Conservation (phyloP, 129 eudicot genomes). For the Centella asiatica region DNA sequence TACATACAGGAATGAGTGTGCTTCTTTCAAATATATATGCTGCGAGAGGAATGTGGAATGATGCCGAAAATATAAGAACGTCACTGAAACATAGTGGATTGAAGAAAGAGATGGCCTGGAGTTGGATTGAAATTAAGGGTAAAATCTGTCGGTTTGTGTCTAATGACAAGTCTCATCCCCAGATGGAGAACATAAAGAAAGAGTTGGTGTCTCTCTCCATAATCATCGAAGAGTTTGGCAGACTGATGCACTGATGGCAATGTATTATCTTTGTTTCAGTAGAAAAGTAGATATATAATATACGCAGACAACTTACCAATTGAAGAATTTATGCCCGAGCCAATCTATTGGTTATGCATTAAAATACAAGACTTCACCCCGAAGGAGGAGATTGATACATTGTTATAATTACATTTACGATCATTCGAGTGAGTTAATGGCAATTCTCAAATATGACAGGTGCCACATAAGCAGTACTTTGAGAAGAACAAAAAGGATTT, state of each 20-base stretch:
- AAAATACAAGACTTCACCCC: no score
- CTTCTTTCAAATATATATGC: slow-evolving; percentile 56
- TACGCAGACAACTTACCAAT: background rate
- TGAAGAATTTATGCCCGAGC: no score
- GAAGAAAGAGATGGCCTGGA: slow-evolving; percentile 55
- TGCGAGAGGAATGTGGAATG: slow-evolving; percentile 59
- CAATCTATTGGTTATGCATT: no score
- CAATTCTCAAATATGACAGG: background rate
- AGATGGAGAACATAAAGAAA: slow-evolving; percentile 26
- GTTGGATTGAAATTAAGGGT: slow-evolving; percentile 65
- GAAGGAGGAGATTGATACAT: no score
- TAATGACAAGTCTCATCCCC: slow-evolving; percentile 34
- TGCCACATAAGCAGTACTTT: background rate
- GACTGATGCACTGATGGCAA: background rate
- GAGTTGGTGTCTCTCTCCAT: slow-evolving; percentile 33
- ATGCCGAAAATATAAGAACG: slow-evolving; percentile 47
- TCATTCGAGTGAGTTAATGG: no score
- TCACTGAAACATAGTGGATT: slow-evolving; percentile 25
- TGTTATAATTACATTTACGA: no score
- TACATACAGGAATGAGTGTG: slow-evolving; percentile 43
- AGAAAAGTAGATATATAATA: background rate
- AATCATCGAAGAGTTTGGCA: slow-evolving; percentile 23
- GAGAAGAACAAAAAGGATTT: background rate
- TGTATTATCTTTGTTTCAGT: background rate
- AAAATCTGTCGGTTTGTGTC: slow-evolving; percentile 37